These are phyloP conservation scores for Neospora caninum DNA, from an alignment of 169 alveolate species.

Conservation along the genomic window DNA sequence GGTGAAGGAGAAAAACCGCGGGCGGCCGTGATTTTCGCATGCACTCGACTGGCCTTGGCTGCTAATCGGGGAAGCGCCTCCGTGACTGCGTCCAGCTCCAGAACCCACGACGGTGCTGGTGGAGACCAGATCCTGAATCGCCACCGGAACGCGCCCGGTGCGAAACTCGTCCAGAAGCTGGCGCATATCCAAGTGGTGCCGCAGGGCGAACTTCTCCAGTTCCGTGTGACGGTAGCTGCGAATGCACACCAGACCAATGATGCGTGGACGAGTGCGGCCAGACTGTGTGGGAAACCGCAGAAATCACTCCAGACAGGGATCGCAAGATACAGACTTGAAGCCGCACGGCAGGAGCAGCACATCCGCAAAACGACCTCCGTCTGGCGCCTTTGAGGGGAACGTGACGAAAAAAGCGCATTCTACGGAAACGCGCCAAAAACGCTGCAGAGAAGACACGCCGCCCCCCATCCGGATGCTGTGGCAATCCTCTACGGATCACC, in stretches of 20 bases:
- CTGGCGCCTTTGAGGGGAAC: too few species aligned
- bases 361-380: too few species aligned
- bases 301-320: too few species aligned
- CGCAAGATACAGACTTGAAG: too few species aligned
- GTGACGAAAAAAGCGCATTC: too few species aligned
- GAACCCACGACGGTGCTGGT: not conserved
- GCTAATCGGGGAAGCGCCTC: not conserved
- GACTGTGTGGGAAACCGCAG: too few species aligned
- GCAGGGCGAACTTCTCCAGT: constrained; percentile 60
- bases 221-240: constrained; percentile 61
- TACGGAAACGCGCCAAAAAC: too few species aligned
- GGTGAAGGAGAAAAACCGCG: constrained; percentile 23
- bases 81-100: not conserved
- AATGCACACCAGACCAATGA: not conserved
- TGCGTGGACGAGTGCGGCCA: too few species aligned
- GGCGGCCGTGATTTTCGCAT: not conserved
- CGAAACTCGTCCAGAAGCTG: constrained; percentile 59
- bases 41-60: not conserved
- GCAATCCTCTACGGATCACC: too few species aligned
- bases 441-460: too few species aligned
- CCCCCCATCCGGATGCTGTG: too few species aligned
- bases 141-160: constrained; percentile 24
- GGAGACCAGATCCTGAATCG: constrained; percentile 1
- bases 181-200: constrained; percentile 47
- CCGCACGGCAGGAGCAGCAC: too few species aligned